These are phyloP conservation scores for Tetrahymena borealis DNA, from an alignment of 73 alveolate species.

Conservation along the genomic window DNA sequence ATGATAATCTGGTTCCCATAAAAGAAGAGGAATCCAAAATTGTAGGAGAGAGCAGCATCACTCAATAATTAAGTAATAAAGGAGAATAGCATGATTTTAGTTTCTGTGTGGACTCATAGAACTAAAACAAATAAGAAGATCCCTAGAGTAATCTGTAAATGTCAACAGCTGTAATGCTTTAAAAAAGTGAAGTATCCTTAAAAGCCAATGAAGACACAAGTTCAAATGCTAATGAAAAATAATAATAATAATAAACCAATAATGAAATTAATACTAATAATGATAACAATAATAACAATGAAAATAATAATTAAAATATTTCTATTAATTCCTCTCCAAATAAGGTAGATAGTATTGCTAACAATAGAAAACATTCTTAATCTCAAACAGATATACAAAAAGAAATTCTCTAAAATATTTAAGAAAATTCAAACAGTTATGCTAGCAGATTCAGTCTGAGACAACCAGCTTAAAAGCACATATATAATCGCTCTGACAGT, in stretches of 20 bases:
- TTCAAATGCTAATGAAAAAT: too few species aligned
- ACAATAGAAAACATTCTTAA: neutral
- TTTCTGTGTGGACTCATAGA: neutral
- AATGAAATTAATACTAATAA: too few species aligned
- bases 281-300: too few species aligned
- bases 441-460: neutral
- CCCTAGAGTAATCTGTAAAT: neutral
- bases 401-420: neutral
- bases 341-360: too few species aligned
- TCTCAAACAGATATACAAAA: neutral
- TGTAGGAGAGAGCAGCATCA: neutral
- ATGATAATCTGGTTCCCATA: neutral
- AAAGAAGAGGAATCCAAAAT: neutral
- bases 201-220: too few species aligned
- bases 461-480: neutral
- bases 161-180: neutral
- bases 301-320: too few species aligned
- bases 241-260: too few species aligned
- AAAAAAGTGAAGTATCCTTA: neutral
- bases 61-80: neutral
- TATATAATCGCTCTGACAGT: neutral
- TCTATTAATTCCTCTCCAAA: too few species aligned
- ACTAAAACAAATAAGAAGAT: neutral
- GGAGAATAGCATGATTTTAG: neutral
- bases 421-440: neutral